phyloP scores from a whole-genome alignment of 495 filamentous ascomycete genomes.

The Rostrohypoxylon terebratum region DNA sequence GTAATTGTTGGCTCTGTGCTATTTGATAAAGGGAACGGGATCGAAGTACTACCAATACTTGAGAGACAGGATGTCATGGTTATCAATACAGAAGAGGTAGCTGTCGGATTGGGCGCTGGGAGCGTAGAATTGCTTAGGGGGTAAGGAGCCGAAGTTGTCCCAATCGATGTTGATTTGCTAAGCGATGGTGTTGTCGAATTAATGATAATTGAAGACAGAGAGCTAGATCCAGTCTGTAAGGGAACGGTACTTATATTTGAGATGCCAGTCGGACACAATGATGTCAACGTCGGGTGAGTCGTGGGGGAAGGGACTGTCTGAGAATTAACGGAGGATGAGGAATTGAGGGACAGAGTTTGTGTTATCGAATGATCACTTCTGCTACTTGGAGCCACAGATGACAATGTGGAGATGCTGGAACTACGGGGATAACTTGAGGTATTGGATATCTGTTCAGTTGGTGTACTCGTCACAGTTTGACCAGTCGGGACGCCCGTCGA shows the following conservation, averaged over 20 bases:
- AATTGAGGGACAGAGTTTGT: not conserved
- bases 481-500: constrained; percentile 25
- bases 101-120: constrained; percentile 24
- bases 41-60: constrained; percentile 5
- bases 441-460: constrained; percentile 30
- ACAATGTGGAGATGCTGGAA: constrained; percentile 7
- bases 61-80: constrained; percentile 4
- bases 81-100: constrained; percentile 6
- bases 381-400: not conserved
- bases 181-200: constrained; percentile 19
- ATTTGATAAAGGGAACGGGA: constrained; percentile 44
- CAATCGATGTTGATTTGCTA: not conserved
- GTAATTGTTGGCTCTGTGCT: constrained; percentile 28
- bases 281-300: constrained; percentile 28
- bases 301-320: constrained; percentile 34
- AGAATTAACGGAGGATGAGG: constrained; percentile 8
- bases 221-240: constrained; percentile 8
- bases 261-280: constrained; percentile 17
- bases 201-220: not conserved
- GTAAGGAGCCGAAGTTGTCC: constrained; percentile 2
- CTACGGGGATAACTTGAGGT: constrained; percentile 3
- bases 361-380: constrained; percentile 5
- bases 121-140: constrained; percentile 41
- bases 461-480: constrained; percentile 8
- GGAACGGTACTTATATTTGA: constrained; percentile 14